A percentile compares a stretch with the other conserved stretches of the same genome.
These are phyloP conservation scores for Eimeria brunetti DNA, from an alignment of 169 alveolate species.

Conservation along the genomic window DNA sequence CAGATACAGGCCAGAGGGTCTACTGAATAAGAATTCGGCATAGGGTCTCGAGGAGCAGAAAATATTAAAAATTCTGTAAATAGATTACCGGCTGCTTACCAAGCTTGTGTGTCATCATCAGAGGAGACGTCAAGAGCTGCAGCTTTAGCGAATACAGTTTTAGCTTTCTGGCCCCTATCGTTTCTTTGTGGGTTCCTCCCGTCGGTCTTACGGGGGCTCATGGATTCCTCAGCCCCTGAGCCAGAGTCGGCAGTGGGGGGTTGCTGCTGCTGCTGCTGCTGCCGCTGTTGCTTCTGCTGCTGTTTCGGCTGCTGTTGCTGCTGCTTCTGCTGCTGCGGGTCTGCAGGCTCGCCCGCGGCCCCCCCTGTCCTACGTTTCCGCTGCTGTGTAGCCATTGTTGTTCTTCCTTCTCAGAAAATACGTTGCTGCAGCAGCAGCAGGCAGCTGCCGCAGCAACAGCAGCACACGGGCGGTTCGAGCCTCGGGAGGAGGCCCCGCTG, in stretches of 20 bases:
- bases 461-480: neutral
- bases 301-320: neutral
- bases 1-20: no score
- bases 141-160: neutral
- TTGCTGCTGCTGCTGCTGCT: slow-evolving; percentile 29
- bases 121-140: slow-evolving; percentile 1
- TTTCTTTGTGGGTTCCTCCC: neutral
- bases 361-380: slow-evolving; percentile 42
- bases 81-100: neutral
- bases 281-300: neutral
- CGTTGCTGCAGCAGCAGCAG: neutral
- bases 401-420: neutral
- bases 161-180: slow-evolving; percentile 1
- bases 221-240: neutral
- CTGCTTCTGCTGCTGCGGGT: neutral
- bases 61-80: neutral
- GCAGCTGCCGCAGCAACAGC: slow-evolving; percentile 19
- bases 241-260: neutral
- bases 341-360: neutral
- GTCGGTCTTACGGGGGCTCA: neutral
- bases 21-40: neutral
- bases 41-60: neutral
- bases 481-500: neutral
- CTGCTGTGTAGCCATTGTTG: slow-evolving; percentile 26
- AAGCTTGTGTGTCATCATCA: neutral